Evolutionary conservation across 2,329 filamentous ascomycete genomes (phyloP).

Genomic region (Colletotrichum theobromicola): DNA sequence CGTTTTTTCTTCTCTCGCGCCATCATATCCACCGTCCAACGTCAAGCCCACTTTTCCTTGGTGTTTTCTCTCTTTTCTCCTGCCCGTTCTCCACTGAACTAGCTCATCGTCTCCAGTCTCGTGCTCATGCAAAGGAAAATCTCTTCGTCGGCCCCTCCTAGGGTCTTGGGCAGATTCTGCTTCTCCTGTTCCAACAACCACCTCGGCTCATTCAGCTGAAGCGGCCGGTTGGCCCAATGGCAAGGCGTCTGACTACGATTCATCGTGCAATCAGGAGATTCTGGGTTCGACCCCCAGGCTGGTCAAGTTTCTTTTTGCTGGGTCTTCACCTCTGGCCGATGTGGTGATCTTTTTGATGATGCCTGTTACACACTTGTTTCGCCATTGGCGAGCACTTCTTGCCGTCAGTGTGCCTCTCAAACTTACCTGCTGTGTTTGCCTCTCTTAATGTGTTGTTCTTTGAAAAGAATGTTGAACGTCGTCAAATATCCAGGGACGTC

Average conservation of each 20-base stretch:
- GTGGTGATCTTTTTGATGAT: not conserved
- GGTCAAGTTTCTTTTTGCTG: not conserved
- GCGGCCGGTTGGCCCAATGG: slow-evolving; percentile 38
- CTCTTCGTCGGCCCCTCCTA: not conserved
- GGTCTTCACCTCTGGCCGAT: not conserved
- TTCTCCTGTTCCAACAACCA: not conserved
- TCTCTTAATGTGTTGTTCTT: not conserved
- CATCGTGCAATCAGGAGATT: slow-evolving; percentile 14
- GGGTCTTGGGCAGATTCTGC: not conserved
- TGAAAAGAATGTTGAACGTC: not conserved
- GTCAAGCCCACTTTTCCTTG: not conserved
- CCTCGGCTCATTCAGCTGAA: not conserved
- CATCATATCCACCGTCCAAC: not conserved
- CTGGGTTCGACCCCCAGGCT: slow-evolving; percentile 24
- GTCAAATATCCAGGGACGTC: not conserved
- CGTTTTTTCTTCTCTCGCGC: not conserved
- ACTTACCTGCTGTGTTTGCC: not conserved
- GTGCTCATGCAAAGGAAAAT: not conserved
- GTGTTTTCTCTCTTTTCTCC: not conserved
- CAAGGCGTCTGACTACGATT: slow-evolving; percentile 49
- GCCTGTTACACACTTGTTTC: not conserved
- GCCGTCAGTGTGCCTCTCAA: not conserved
- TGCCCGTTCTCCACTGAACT: not conserved
- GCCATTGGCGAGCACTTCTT: not conserved
- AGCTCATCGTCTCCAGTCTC: not conserved